Evolutionary conservation across 192 early-diverging fungal species (phyloP).

Genomic region (Obelidium mucronatum): DNA sequence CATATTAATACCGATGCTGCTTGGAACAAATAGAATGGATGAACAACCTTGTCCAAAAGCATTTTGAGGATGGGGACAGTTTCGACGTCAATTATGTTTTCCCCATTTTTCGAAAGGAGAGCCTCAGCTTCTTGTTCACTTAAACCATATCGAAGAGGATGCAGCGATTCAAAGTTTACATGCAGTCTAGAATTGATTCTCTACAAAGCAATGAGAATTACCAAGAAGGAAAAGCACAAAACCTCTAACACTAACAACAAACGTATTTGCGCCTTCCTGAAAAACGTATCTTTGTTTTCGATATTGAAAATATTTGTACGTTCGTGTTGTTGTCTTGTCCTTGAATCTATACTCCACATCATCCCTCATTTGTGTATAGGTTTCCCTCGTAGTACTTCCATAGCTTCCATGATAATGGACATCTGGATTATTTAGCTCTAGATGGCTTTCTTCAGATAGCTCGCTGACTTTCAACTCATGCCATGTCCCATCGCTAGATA

Average conservation of each 20-base stretch:
- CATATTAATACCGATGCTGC: constrained; percentile 51
- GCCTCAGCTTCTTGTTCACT: constrained; percentile 19
- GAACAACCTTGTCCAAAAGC: constrained; percentile 48
- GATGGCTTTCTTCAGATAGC: neutral
- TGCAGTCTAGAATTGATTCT: constrained; percentile 37
- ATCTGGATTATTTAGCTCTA: neutral
- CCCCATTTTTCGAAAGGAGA: constrained; percentile 41
- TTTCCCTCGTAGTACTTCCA: neutral
- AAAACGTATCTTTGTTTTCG: constrained; percentile 53
- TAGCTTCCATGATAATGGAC: neutral
- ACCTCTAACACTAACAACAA: constrained; percentile 50
- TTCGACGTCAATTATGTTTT: constrained; percentile 48
- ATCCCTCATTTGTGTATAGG: neutral
- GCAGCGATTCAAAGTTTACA: constrained; percentile 32
- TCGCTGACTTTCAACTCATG: constrained; percentile 35
- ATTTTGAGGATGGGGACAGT: constrained; percentile 37
- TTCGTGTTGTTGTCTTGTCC: neutral
- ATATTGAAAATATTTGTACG: constrained; percentile 45
- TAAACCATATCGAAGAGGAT: constrained; percentile 36
- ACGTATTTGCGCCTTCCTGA: constrained; percentile 27
- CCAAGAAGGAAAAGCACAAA: constrained; percentile 4
- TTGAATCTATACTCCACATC: neutral
- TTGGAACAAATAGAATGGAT: constrained; percentile 62
- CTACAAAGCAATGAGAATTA: constrained; percentile 21
- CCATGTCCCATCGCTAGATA: constrained; percentile 33